Percentiles rank a stretch among this genome's conserved stretches.
Conservation (phyloP, 495 filamentous ascomycete genomes). For the Platismatia glauca region DNA sequence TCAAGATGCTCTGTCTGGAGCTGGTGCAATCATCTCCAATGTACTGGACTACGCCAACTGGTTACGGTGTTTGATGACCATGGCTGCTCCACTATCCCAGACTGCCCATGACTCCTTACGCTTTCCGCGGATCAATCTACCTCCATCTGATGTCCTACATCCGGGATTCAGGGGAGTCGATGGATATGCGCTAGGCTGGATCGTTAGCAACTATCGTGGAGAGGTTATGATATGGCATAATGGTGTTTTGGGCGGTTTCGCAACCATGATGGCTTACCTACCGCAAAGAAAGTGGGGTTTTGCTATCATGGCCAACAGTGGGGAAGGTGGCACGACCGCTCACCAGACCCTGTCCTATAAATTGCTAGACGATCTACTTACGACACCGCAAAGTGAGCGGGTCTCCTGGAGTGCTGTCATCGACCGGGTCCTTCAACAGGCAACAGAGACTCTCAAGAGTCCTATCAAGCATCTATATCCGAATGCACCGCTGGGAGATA, state of each 20-base stretch:
- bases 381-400: conserved; percentile 22
- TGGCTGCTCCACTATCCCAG: conserved; percentile 27
- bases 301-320: conserved; percentile 39
- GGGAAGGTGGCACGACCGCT: conserved; percentile 17
- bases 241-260: conserved; percentile 40
- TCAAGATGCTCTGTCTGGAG: conserved; percentile 35
- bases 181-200: conserved; percentile 41
- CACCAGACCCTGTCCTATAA: conserved; percentile 30
- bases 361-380: conserved; percentile 36
- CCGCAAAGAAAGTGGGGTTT: conserved; percentile 39
- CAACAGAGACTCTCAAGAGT: neutral
- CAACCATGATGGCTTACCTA: conserved; percentile 37
- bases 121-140: conserved; percentile 28
- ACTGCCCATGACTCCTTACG: conserved; percentile 33
- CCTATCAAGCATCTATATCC: neutral
- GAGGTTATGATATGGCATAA: conserved; percentile 35
- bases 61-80: conserved; percentile 33
- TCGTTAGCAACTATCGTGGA: conserved; percentile 35
- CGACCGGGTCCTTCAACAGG: neutral
- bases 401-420: conserved; percentile 16
- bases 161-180: conserved; percentile 23
- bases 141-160: neutral
- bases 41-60: conserved; percentile 47
- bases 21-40: conserved; percentile 41
- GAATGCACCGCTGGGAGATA: conserved; percentile 17